Evolutionary conservation across 768 basidiomycete genomes (phyloP), one percentile per base, ranked within the genome.

Genomic region (Rhodosporidiobolus sp.): DNA sequence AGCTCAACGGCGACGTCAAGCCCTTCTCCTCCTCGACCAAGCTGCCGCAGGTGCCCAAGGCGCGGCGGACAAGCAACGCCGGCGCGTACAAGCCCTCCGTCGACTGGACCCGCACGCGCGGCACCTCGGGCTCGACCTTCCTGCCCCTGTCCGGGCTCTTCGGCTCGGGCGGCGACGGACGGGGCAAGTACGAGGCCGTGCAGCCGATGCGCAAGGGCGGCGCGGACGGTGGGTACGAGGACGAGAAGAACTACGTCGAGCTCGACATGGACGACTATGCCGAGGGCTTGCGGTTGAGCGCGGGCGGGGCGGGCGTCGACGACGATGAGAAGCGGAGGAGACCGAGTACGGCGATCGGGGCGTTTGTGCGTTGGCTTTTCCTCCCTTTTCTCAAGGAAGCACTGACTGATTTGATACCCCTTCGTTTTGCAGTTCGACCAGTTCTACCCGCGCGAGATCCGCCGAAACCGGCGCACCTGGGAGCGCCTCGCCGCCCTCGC

Each of bases 391-490:
- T 52, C n/a, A n/a, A n/a, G n/a, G n/a, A n/a, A n/a, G n/a, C n/a
- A n/a, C n/a, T n/a, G n/a, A n/a, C n/a, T n/a, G n/a, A n/a, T n/a
- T n/a, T n/a, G n/a, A n/a, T n/a, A n/a, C n/a, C n/a, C n/a, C n/a
- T n/a, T n/a, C n/a, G n/a, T n/a, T n/a, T n/a, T n/a, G 38, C 65
- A 72, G 70, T 72, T 72, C 50, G 70, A 72, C 26, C 65, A 67
- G 26, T 72, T 72, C 50, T 56, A 67, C 65, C 61, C 49, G 8
- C 66, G 38, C 34, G 46, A 53, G 32, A 58, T 72, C 24, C 65
- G 63, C 32, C 53, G 70, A 32, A 72, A 63, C 60, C 65, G 70
- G 0, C 46, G 70, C 19, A 57, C 61, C 2, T 62, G 38, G 10
- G 70, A 72, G 28, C 59, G 70, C n/a, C 22, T 64, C 65, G 61